A percentile compares a stretch with the other conserved stretches of the same genome.
These are phyloP conservation scores for Aspergillus transmontanensis DNA, from an alignment of 2,329 filamentous ascomycete species.

Conservation along the genomic window DNA sequence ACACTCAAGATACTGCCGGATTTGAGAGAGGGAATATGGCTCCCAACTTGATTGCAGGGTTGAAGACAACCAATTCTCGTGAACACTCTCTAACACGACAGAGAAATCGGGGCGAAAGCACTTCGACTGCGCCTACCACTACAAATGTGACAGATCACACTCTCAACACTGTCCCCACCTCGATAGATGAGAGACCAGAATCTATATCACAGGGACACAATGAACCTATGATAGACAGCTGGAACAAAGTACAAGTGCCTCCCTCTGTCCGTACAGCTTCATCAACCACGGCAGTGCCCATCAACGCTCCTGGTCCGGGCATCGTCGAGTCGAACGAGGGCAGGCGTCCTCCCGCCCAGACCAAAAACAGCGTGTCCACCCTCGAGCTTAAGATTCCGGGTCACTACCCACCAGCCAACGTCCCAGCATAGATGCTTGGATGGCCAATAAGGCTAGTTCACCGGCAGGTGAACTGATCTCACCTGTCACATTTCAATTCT, in stretches of 20 bases:
- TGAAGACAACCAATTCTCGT: conserved; percentile 16
- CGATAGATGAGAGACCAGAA: conserved; percentile 29
- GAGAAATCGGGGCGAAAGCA: conserved; percentile 32
- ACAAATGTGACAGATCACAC: conserved; percentile 37
- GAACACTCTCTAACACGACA: conserved; percentile 15
- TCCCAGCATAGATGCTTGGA: conserved; percentile 26
- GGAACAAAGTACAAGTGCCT: not conserved
- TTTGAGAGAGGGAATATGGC: conserved; percentile 7
- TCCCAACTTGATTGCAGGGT: conserved; percentile 20
- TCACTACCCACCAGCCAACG: conserved; percentile 36
- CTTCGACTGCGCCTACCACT: conserved; percentile 37
- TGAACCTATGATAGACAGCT: not conserved
- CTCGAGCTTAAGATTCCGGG: conserved; percentile 41
- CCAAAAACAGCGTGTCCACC: conserved; percentile 33
- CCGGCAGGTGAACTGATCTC: not conserved
- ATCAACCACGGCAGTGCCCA: not conserved
- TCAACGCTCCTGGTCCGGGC: not conserved
- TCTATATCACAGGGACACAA: not conserved
- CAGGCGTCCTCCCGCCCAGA: conserved; percentile 18
- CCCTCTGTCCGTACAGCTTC: not conserved
- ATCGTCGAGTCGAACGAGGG: conserved; percentile 3
- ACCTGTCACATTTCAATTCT: not conserved
- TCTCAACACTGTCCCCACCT: conserved; percentile 37
- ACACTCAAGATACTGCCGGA: conserved; percentile 6
- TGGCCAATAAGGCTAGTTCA: not conserved